Percentiles rank a stretch among this genome's conserved stretches.
Conservation (phyloP, 345 rosid genomes). For the Populus pruinosa region DNA sequence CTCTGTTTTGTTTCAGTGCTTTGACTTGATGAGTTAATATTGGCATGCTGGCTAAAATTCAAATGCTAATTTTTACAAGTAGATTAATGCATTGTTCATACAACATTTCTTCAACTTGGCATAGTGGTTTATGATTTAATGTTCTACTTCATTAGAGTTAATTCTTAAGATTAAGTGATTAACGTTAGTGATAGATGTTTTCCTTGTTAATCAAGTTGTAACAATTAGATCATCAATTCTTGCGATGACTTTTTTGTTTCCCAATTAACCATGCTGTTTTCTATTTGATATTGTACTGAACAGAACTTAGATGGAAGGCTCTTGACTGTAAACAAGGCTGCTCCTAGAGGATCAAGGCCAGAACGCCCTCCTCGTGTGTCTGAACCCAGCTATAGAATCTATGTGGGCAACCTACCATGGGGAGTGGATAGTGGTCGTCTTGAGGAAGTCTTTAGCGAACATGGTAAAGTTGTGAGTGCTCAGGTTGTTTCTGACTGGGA, state of each 20-base stretch:
- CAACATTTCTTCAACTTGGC: background rate
- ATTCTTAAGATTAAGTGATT: background rate
- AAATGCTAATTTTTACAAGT: background rate
- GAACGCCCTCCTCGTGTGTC: constrained; percentile 57
- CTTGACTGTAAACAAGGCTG: constrained; percentile 80
- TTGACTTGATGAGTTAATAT: background rate
- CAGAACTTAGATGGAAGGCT: constrained; percentile 77
- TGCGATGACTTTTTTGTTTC: background rate
- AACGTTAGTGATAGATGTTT: background rate
- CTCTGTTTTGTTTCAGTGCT: background rate
- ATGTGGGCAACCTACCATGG: constrained; percentile 91
- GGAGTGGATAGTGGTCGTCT: constrained; percentile 65
- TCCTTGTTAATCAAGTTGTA: background rate
- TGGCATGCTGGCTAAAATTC: background rate
- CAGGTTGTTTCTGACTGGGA: constrained; percentile 81
- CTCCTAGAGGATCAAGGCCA: constrained; percentile 70
- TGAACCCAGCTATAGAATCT: constrained; percentile 54
- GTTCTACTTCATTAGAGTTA: background rate
- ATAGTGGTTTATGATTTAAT: background rate
- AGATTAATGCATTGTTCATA: background rate
- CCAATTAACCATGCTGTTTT: background rate
- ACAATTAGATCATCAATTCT: background rate
- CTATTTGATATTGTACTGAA: constrained; percentile 3
- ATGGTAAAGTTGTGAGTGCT: constrained; percentile 81
- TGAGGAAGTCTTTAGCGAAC: constrained; percentile 81